Evolutionary conservation across 2,329 filamentous ascomycete genomes (phyloP), one percentile per base, ranked within the genome.

Genomic region (Pseudogymnoascus verrucosus): DNA sequence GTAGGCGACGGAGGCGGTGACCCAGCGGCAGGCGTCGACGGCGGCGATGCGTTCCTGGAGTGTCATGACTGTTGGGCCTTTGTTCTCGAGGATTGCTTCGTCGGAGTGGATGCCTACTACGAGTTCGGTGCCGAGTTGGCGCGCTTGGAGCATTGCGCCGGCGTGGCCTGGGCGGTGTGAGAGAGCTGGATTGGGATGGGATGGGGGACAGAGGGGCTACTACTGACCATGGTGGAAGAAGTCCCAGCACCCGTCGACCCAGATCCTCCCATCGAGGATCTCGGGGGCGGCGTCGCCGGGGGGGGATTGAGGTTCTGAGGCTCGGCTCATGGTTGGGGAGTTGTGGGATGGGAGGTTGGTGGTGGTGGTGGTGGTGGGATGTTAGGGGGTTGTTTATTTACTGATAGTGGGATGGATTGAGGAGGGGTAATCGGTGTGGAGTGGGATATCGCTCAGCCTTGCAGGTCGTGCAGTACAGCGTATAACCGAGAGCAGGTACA

Each of bases 201-300:
- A 6, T 26, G 23, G 23, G 6, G 6, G 23, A 26, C 6, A 4
- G 23, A 26, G 23, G 23, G 23, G 4, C 6, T 19, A 19, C 23
- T 26, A 26, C 3, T 4, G 23, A 91, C 90, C 95, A 75, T 98
- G 95, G 76, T 99, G 95, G 78, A 93, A 96, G 78, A 99, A 99
- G 80, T 99, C 95, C 79, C 97, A 99, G 82, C 95, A 99, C 67
- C 95, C 95, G 75, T 99, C 95, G 26, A 99, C 90, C 96, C 96
- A 99, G 72, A 99, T 90, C 69, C 93, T 87, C 71, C 90, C 86
- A 64, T 88, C 82, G 5, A 73, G 65, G 16, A 75, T 68, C 62
- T 71, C 70, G n/a, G 70, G 65, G 5, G 72, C 71, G 21, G 71
- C 64, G 5, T 72, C 68, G 5, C 72, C 72, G 44, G 67, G 65